Percentiles rank a stretch among this genome's conserved stretches.
Evolutionary conservation across 495 filamentous ascomycete species (phyloP).

Genomic region (Podospora bellae-mahoneyi): DNA sequence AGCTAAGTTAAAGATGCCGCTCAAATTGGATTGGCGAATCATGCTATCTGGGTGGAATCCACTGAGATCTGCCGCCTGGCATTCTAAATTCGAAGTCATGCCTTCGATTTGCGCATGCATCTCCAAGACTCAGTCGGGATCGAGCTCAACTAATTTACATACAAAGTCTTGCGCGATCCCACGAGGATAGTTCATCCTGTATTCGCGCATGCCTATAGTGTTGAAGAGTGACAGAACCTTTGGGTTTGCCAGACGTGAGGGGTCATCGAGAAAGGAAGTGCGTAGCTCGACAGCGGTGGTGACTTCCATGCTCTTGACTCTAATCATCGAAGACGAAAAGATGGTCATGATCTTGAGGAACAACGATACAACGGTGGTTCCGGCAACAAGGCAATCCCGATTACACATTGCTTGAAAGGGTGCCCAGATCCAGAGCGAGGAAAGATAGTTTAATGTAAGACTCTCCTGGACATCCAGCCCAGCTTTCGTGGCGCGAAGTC

Average conservation of each 20-base stretch:
- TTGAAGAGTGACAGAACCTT: neutral
- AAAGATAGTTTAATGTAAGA: neutral
- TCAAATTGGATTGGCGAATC: neutral
- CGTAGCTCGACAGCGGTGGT: neutral
- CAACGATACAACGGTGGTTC: neutral
- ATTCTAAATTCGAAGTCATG: neutral
- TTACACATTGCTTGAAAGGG: neutral
- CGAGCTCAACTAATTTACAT: neutral
- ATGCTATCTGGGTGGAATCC: neutral
- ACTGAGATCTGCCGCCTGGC: slow-evolving; percentile 1
- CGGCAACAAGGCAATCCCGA: neutral
- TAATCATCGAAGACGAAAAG: slow-evolving; percentile 3
- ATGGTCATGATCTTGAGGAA: slow-evolving; percentile 1
- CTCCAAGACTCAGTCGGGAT: neutral
- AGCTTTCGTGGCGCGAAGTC: too few relatives aligned
- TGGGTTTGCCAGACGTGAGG: neutral
- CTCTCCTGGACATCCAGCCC: neutral
- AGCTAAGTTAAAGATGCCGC: neutral
- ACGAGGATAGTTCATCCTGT: neutral
- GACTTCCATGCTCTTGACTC: neutral
- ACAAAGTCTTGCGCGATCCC: neutral
- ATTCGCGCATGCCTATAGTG: neutral
- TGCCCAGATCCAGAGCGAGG: neutral
- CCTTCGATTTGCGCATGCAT: slow-evolving; percentile 4
- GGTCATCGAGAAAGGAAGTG: neutral